Conservation (phyloP, 2,329 filamentous ascomycete species). For the Lachnellula subtilissima region DNA sequence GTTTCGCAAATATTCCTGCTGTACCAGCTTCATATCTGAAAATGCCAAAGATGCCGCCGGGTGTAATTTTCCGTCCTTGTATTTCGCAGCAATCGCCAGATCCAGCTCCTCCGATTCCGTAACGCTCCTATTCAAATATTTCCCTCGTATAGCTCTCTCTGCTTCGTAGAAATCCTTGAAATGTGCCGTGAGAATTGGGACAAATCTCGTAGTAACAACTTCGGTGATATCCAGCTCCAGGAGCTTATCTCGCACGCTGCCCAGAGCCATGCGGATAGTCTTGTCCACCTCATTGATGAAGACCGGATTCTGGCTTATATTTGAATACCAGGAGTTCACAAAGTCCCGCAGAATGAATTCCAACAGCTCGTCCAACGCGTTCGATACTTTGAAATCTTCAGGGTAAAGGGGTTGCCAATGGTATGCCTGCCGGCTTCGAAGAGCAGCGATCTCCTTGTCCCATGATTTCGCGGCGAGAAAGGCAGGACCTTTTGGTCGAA, state of each 20-base stretch:
- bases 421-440: conserved; percentile 64
- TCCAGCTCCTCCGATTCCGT: conserved; percentile 97
- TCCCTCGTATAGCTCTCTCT: conserved; percentile 79
- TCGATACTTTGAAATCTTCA: conserved; percentile 71
- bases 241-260: conserved; percentile 66
- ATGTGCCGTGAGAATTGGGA: conserved; percentile 84
- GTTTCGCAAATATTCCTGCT: conserved; percentile 83
- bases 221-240: conserved; percentile 78
- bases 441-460: conserved; percentile 62
- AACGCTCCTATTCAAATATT: conserved; percentile 79
- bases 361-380: conserved; percentile 74
- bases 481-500: conserved; percentile 43
- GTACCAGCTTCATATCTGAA: conserved; percentile 75
- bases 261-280: conserved; percentile 67
- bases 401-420: conserved; percentile 66
- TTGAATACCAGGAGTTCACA: conserved; percentile 79
- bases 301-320: conserved; percentile 73
- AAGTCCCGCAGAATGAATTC: conserved; percentile 77
- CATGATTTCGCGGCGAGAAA: conserved; percentile 63
- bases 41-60: conserved; percentile 77
- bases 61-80: conserved; percentile 82
- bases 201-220: conserved; percentile 71
- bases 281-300: conserved; percentile 87
- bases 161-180: conserved; percentile 88
- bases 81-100: conserved; percentile 91